Evolutionary conservation across 169 alveolate genomes (phyloP).

Genomic region (Cryptosporidium baileyi): DNA sequence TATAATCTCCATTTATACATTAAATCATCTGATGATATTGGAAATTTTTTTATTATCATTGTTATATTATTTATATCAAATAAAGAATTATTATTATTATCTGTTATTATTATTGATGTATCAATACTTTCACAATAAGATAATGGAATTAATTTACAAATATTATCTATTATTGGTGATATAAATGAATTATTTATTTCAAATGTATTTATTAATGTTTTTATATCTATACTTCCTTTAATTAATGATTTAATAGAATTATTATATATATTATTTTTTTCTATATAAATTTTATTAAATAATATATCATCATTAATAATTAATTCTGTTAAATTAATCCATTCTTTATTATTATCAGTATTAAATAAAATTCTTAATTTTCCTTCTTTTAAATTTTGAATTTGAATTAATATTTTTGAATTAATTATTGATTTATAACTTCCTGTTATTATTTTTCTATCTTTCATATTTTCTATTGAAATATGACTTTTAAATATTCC

Average conservation of each 20-base stretch:
- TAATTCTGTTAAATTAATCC: constrained; percentile 1
- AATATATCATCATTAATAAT: background rate
- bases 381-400: background rate
- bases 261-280: background rate
- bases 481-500: constrained; percentile 5
- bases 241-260: background rate
- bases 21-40: background rate
- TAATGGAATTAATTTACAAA: constrained; percentile 26
- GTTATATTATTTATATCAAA: background rate
- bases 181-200: background rate
- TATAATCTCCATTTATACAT: constrained; percentile 23
- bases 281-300: constrained; percentile 16
- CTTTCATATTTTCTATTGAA: constrained; percentile 24
- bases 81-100: background rate
- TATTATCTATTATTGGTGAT: background rate
- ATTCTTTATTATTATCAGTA: background rate
- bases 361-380: background rate
- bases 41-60: background rate
- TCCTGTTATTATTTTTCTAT: constrained; percentile 6
- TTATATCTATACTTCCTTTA: background rate
- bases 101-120: background rate
- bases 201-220: background rate
- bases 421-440: background rate
- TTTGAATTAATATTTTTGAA: constrained; percentile 7
- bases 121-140: constrained; percentile 11